A percentile compares a stretch with the other conserved stretches of the same genome.
Conservation (phyloP, 2,329 filamentous ascomycete species). For the Myriosclerotinia duriaeana region DNA sequence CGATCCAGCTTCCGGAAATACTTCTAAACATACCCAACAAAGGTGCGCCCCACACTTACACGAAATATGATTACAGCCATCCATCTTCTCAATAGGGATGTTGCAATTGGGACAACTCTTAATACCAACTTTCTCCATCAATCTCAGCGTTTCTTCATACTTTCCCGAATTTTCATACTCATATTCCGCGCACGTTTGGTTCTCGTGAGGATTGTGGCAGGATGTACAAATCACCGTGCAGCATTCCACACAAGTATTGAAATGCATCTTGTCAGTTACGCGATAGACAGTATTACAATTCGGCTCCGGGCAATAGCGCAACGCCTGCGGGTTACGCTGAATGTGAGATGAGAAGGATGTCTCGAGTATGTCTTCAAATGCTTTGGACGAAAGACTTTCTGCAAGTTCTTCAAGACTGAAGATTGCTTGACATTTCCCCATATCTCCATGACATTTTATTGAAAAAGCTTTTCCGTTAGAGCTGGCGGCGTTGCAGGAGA, state of each 20-base stretch:
- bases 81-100: constrained; percentile 34
- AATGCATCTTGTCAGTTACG: background rate
- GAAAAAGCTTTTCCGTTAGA: constrained; percentile 30
- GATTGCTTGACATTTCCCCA: constrained; percentile 12
- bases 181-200: constrained; percentile 28
- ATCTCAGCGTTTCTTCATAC: constrained; percentile 27
- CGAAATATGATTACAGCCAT: constrained; percentile 50
- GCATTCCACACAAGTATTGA: constrained; percentile 14
- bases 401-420: constrained; percentile 27
- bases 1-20: constrained; percentile 36
- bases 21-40: constrained; percentile 49
- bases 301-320: constrained; percentile 20
- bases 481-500: constrained; percentile 36
- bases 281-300: constrained; percentile 22
- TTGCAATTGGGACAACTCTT: constrained; percentile 44
- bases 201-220: constrained; percentile 29
- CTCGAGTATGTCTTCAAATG: constrained; percentile 26
- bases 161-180: constrained; percentile 26
- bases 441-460: constrained; percentile 22
- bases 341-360: constrained; percentile 25
- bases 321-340: constrained; percentile 22
- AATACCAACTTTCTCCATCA: constrained; percentile 43
- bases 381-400: constrained; percentile 17
- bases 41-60: constrained; percentile 48
- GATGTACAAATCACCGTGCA: constrained; percentile 25